Percentiles rank a stretch among this genome's conserved stretches.
These are phyloP conservation scores for Incumbomyces lentus DNA, from an alignment of 2,329 filamentous ascomycete species.

Conservation along the genomic window DNA sequence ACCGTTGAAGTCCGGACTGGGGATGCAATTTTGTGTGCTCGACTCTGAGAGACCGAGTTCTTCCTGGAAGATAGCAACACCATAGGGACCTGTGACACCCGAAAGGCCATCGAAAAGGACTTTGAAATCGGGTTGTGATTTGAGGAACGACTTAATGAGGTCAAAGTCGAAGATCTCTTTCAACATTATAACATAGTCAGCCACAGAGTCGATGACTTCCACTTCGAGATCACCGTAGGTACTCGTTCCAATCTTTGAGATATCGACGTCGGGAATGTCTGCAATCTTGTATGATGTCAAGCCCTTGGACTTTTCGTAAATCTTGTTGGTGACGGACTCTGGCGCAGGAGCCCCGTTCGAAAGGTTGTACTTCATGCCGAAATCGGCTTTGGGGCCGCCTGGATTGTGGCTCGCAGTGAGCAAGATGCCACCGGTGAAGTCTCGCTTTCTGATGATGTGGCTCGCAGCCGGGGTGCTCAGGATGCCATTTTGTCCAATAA, in stretches of 20 bases:
- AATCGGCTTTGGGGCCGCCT: constrained; percentile 87
- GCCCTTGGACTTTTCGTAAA: constrained; percentile 82
- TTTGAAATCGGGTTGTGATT: constrained; percentile 81
- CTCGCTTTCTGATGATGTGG: constrained; percentile 87
- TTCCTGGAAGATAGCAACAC: constrained; percentile 85
- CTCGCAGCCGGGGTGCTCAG: constrained; percentile 92
- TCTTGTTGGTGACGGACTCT: constrained; percentile 95
- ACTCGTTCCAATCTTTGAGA: constrained; percentile 68
- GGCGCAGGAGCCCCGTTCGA: constrained; percentile 91
- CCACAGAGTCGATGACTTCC: constrained; percentile 85
- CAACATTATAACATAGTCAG: constrained; percentile 88
- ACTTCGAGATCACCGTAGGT: constrained; percentile 82
- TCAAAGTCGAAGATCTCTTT: constrained; percentile 98
- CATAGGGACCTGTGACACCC: constrained; percentile 93
- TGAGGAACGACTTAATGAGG: constrained; percentile 89
- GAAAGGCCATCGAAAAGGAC: constrained; percentile 89
- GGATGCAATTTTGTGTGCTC: constrained; percentile 83
- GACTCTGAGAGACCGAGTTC: constrained; percentile 72
- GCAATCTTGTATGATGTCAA: constrained; percentile 87
- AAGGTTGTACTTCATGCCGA: constrained; percentile 99
- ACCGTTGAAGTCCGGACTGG: constrained; percentile 89
- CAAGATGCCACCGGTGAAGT: constrained; percentile 92
- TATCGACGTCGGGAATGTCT: constrained; percentile 77
- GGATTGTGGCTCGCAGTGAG: constrained; percentile 97
- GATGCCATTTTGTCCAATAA: constrained; percentile 93